phyloP scores from a whole-genome alignment of 129 eudicot genomes.

The Deinandra increscens region DNA sequence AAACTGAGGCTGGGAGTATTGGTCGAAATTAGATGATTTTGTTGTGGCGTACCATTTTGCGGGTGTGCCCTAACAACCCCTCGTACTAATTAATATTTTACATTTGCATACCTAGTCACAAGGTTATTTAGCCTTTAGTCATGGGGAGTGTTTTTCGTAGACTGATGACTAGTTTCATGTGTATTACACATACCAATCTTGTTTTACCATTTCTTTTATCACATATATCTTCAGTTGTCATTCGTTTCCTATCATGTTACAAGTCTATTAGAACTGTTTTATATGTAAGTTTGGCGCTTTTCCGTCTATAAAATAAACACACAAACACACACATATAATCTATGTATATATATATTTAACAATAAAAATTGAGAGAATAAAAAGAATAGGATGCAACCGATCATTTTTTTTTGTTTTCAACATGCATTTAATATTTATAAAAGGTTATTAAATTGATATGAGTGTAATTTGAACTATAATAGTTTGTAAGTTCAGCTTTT shows the following conservation, averaged over 20 bases:
- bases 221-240: background rate
- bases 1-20: background rate
- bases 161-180: background rate
- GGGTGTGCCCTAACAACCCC: background rate
- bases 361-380: too few species aligned
- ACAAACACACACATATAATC: too few species aligned
- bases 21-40: slow-evolving; percentile 1
- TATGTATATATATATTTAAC: too few species aligned
- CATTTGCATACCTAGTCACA: background rate
- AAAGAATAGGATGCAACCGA: too few species aligned
- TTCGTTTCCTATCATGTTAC: background rate
- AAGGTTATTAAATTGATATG: too few species aligned
- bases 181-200: background rate
- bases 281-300: too few species aligned
- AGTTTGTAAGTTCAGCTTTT: too few species aligned
- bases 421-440: too few species aligned
- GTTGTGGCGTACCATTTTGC: slow-evolving; percentile 15
- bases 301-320: too few species aligned
- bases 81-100: slow-evolving; percentile 6
- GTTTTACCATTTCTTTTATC: background rate
- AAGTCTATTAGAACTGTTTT: background rate
- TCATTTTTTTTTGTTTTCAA: too few species aligned
- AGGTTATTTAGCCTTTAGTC: slow-evolving; percentile 11
- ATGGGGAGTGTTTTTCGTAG: slow-evolving; percentile 12
- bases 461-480: too few species aligned